These are phyloP conservation scores for Blumeria hordei DNA, from an alignment of 2,329 filamentous ascomycete species.

Conservation along the genomic window DNA sequence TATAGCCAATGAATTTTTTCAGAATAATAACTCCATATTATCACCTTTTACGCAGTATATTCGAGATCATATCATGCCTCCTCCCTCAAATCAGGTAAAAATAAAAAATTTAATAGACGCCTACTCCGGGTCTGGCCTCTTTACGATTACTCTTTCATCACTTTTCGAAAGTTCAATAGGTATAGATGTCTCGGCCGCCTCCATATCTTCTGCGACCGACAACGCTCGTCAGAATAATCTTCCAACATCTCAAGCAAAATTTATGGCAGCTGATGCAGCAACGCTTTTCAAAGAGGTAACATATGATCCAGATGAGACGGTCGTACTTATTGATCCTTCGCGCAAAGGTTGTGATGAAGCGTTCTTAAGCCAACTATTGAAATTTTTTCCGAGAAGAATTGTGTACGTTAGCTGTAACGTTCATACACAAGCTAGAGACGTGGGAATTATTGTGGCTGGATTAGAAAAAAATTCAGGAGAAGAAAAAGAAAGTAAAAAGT, in stretches of 20 bases:
- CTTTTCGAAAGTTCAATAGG: conserved; percentile 68
- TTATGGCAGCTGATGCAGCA: conserved; percentile 73
- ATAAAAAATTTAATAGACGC: conserved; percentile 88
- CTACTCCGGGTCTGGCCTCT: conserved; percentile 91
- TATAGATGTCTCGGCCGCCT: conserved; percentile 66
- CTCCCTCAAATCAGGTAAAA: conserved; percentile 14
- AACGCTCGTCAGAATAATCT: conserved; percentile 65
- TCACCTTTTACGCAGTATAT: conserved; percentile 70
- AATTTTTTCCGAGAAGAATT: conserved; percentile 53
- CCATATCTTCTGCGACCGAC: conserved; percentile 51
- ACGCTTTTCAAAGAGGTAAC: conserved; percentile 55
- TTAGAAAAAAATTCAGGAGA: conserved; percentile 17
- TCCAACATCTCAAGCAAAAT: conserved; percentile 40
- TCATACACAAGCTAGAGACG: conserved; percentile 84
- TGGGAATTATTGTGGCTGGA: conserved; percentile 66
- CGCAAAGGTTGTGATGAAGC: conserved; percentile 77
- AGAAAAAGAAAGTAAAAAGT: conserved; percentile 18
- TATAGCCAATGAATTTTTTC: conserved; percentile 87
- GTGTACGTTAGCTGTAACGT: conserved; percentile 97
- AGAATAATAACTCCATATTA: conserved; percentile 98
- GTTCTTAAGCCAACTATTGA: conserved; percentile 61
- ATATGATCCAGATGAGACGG: conserved; percentile 58
- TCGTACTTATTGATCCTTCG: conserved; percentile 90
- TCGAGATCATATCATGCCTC: conserved; percentile 48
- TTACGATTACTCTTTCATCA: conserved; percentile 76